Percentiles rank a stretch among this genome's conserved stretches.
Evolutionary conservation across 1,284 basidiomycete genomes (phyloP).

Genomic region (Heimioporus punctisporus): DNA sequence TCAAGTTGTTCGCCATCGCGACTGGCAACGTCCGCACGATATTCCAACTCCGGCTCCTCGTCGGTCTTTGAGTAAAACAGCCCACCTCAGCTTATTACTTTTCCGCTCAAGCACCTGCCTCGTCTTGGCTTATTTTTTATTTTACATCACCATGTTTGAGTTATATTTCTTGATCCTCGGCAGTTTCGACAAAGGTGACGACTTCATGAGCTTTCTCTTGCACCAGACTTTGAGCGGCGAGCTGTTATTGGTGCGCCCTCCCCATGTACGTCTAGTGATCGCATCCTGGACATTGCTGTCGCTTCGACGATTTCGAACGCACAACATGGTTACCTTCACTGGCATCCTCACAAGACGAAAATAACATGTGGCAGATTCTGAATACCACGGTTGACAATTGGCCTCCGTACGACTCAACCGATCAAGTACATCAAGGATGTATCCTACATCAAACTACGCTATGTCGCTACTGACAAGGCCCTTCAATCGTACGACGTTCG

Average conservation of each 20-base stretch:
- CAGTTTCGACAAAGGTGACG: constrained; percentile 95
- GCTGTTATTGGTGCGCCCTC: constrained; percentile 80
- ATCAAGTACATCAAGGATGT: too few relatives aligned
- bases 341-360: too few relatives aligned
- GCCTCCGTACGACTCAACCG: too few relatives aligned
- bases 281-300: too few relatives aligned
- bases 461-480: too few relatives aligned
- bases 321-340: too few relatives aligned
- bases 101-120: constrained; percentile 86
- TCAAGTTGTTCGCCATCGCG: constrained; percentile 98
- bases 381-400: too few relatives aligned
- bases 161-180: constrained; percentile 94
- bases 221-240: constrained; percentile 93
- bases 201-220: constrained; percentile 99
- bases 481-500: too few relatives aligned
- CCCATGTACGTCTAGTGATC: too few relatives aligned
- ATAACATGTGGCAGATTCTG: too few relatives aligned
- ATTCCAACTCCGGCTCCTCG: constrained; percentile 87
- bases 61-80: constrained; percentile 85
- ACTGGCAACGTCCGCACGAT: constrained; percentile 90
- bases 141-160: constrained; percentile 97
- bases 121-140: constrained; percentile 80
- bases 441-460: too few relatives aligned
- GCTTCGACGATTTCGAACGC: too few relatives aligned
- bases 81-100: constrained; percentile 84